These are phyloP conservation scores for Rhizomucor pusillus DNA, from an alignment of 371 early-diverging fungal genomes.

Conservation along the genomic window DNA sequence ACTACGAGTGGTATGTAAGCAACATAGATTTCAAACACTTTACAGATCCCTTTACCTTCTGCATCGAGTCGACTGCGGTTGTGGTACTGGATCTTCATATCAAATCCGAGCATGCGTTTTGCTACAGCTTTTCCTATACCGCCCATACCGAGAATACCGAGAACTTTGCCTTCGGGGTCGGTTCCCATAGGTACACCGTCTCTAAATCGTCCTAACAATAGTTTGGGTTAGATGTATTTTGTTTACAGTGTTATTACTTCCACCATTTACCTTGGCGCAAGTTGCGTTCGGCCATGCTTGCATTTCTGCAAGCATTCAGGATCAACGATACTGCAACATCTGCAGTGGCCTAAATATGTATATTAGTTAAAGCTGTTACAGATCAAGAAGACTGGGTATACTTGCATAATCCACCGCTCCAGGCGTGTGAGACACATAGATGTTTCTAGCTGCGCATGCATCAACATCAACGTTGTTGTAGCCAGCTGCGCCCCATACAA, in stretches of 20 bases:
- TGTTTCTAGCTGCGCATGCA: constrained; percentile 30
- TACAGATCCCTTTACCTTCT: constrained; percentile 19
- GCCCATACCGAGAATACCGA: constrained; percentile 63
- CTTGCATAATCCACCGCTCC: constrained; percentile 37
- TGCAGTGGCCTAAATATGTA: constrained; percentile 47
- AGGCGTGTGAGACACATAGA: constrained; percentile 45
- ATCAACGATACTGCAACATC: constrained; percentile 54
- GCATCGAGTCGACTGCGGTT: constrained; percentile 42
- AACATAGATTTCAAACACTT: background rate
- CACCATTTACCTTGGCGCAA: constrained; percentile 42
- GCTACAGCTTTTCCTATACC: constrained; percentile 62
- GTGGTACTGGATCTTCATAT: constrained; percentile 54
- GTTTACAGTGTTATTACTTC: background rate
- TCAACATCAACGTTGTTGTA: constrained; percentile 40
- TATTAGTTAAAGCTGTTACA: background rate
- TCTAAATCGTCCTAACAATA: constrained; percentile 36
- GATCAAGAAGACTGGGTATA: background rate
- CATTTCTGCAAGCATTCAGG: constrained; percentile 46
- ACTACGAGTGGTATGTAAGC: constrained; percentile 13
- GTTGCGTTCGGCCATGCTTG: constrained; percentile 37
- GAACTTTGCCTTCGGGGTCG: constrained; percentile 45
- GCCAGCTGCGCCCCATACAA: constrained; percentile 36
- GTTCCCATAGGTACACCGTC: constrained; percentile 46
- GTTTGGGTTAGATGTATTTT: background rate
- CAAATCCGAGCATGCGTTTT: constrained; percentile 53